These are phyloP conservation scores for Actinomortierella ambigua DNA, from an alignment of 371 early-diverging fungal species.

Conservation along the genomic window DNA sequence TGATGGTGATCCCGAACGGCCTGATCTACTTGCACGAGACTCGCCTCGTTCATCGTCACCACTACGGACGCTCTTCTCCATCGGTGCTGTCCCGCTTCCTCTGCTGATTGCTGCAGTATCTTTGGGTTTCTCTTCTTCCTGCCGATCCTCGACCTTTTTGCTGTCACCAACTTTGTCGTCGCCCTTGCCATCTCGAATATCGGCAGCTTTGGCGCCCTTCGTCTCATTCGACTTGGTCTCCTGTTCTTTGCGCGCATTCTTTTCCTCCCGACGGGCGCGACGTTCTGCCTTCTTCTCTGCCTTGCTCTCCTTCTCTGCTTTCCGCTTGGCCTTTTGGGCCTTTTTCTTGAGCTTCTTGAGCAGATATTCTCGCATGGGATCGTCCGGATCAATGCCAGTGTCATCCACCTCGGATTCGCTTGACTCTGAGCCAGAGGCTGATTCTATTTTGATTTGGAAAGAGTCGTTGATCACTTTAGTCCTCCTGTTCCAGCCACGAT, in stretches of 20 bases:
- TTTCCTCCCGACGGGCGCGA: constrained; percentile 31
- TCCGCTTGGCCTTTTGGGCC: constrained; percentile 46
- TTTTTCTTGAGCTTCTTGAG: constrained; percentile 60
- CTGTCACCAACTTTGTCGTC: constrained; percentile 5
- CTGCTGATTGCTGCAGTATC: neutral
- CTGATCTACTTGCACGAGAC: neutral
- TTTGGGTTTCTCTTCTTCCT: neutral
- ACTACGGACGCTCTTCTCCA: neutral
- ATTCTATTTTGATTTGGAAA: constrained; percentile 4
- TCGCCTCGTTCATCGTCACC: neutral
- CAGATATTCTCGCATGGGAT: constrained; percentile 80
- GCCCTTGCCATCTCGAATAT: constrained; percentile 1
- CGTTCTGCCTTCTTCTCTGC: constrained; percentile 41
- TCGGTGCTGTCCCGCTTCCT: neutral
- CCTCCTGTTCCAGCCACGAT: no score
- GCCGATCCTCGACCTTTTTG: neutral
- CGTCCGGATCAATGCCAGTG: constrained; percentile 72
- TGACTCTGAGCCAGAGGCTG: constrained; percentile 14
- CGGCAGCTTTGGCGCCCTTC: constrained; percentile 2
- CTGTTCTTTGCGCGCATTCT: constrained; percentile 27
- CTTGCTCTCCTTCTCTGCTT: constrained; percentile 50
- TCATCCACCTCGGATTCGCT: constrained; percentile 45
- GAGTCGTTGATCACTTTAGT: constrained; percentile 8
- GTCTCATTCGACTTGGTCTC: constrained; percentile 6
- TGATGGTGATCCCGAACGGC: neutral